phyloP scores from a whole-genome alignment of 1,284 basidiomycete species.

The Sporisorium exsertum region DNA sequence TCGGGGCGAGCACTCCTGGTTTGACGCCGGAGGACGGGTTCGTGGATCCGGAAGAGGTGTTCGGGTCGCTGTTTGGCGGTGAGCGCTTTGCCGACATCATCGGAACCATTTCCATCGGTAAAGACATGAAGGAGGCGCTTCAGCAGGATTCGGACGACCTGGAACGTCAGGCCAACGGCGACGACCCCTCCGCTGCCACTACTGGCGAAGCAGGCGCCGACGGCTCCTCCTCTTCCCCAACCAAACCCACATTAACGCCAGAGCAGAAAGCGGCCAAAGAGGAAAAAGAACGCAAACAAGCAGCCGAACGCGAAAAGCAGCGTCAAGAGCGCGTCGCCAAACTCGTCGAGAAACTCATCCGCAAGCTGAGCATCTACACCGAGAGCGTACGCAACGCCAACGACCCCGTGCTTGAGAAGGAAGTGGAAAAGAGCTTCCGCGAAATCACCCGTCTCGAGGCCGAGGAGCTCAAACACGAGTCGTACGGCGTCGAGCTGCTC shows the following conservation, averaged over 20 bases:
- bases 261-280: constrained; percentile 85
- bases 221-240: not conserved
- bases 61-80: constrained; percentile 75
- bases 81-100: constrained; percentile 85
- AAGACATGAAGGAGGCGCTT: constrained; percentile 97
- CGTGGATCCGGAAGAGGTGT: constrained; percentile 86
- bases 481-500: constrained; percentile 90
- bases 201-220: not conserved
- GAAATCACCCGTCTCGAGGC: constrained; percentile 67
- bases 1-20: constrained; percentile 70
- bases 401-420: constrained; percentile 76
- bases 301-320: constrained; percentile 83
- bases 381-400: constrained; percentile 83
- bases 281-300: constrained; percentile 75
- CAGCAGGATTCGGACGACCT: constrained; percentile 85
- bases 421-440: constrained; percentile 60
- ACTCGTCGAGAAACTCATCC: constrained; percentile 83
- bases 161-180: constrained; percentile 56
- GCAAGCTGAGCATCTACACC: constrained; percentile 90
- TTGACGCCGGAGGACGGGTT: constrained; percentile 67
- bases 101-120: constrained; percentile 83
- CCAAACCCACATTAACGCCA: constrained; percentile 76
- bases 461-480: constrained; percentile 76
- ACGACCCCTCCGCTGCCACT: constrained; percentile 1
- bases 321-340: constrained; percentile 83